Evolutionary conservation across 2,329 filamentous ascomycete genomes (phyloP).

Genomic region (Fusarium gaditjirri): DNA sequence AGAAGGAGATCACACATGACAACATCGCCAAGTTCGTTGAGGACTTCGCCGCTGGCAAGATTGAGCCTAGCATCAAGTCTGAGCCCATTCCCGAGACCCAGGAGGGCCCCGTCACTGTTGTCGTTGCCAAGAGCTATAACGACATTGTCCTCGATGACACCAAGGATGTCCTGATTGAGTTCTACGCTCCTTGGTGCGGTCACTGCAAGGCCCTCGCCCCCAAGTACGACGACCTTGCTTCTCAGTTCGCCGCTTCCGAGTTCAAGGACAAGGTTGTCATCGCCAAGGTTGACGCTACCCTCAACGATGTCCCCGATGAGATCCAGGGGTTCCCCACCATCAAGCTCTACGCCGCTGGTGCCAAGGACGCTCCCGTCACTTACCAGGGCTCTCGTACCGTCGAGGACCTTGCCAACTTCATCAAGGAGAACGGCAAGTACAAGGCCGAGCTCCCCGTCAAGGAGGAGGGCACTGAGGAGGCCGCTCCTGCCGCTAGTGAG

Average conservation of each 20-base stretch:
- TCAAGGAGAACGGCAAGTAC: conserved; percentile 95
- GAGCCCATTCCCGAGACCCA: conserved; percentile 95
- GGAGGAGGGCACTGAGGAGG: conserved; percentile 66
- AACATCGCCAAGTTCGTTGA: conserved; percentile 85
- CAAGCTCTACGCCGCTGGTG: conserved; percentile 94
- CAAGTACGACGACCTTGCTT: conserved; percentile 92
- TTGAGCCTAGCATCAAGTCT: conserved; percentile 97
- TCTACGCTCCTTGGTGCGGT: conserved; percentile 99
- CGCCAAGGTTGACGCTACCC: conserved; percentile 96
- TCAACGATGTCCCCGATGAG: conserved; percentile 96
- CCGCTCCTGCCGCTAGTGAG: conserved; percentile 64
- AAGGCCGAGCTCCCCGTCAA: conserved; percentile 73
- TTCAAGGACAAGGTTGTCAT: conserved; percentile 88
- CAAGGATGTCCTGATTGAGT: conserved; percentile 98
- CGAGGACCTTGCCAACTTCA: conserved; percentile 90
- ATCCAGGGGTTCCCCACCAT: conserved; percentile 99
- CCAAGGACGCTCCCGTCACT: conserved; percentile 84
- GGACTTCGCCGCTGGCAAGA: conserved; percentile 85
- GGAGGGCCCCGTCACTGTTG: conserved; percentile 85
- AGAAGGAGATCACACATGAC: conserved; percentile 77
- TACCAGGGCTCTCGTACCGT: conserved; percentile 90
- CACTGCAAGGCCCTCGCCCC: conserved; percentile 99
- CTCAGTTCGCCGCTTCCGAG: conserved; percentile 79
- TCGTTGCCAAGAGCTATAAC: conserved; percentile 95
- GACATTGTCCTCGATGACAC: conserved; percentile 89